Percentiles rank a stretch among this genome's conserved stretches.
Conservation (phyloP, 345 rosid genomes). For the Toxicodendron radicans region DNA sequence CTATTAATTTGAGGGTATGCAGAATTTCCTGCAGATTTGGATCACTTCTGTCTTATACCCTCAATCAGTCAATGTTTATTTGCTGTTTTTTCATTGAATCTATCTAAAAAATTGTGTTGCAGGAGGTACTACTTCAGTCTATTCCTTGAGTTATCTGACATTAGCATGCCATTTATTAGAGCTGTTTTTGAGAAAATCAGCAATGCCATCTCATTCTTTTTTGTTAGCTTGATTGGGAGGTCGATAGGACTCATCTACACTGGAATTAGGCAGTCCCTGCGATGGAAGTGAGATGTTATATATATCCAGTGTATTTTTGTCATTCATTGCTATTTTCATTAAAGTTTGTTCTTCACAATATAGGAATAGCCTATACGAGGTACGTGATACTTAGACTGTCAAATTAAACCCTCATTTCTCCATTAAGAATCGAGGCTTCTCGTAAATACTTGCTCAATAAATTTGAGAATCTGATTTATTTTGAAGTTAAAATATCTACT, state of each 20-base stretch:
- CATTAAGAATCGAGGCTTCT: background rate
- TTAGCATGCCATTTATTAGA: constrained; percentile 70
- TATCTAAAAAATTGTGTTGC: constrained; percentile 19
- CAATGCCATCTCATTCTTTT: constrained; percentile 79
- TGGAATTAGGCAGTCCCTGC: constrained; percentile 85
- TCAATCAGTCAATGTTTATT: background rate
- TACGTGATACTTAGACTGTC: constrained; percentile 2
- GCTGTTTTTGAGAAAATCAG: constrained; percentile 66
- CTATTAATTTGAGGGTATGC: background rate
- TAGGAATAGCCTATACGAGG: constrained; percentile 10
- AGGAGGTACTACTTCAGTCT: constrained; percentile 92
- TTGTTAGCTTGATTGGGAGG: constrained; percentile 82
- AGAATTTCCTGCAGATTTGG: background rate
- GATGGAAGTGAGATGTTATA: constrained; percentile 69
- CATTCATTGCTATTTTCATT: constrained; percentile 4
- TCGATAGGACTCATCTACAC: constrained; percentile 86
- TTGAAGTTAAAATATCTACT: background rate
- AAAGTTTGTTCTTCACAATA: background rate
- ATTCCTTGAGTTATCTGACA: constrained; percentile 82
- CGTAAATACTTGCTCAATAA: constrained; percentile 5
- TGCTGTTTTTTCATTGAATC: constrained; percentile 18
- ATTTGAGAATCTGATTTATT: constrained; percentile 6
- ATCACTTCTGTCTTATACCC: background rate
- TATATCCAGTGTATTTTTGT: constrained; percentile 15
- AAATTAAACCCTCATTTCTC: constrained; percentile 10